These are phyloP conservation scores for Apiotrichum siamense DNA, from an alignment of 1,284 basidiomycete species.

Conservation along the genomic window DNA sequence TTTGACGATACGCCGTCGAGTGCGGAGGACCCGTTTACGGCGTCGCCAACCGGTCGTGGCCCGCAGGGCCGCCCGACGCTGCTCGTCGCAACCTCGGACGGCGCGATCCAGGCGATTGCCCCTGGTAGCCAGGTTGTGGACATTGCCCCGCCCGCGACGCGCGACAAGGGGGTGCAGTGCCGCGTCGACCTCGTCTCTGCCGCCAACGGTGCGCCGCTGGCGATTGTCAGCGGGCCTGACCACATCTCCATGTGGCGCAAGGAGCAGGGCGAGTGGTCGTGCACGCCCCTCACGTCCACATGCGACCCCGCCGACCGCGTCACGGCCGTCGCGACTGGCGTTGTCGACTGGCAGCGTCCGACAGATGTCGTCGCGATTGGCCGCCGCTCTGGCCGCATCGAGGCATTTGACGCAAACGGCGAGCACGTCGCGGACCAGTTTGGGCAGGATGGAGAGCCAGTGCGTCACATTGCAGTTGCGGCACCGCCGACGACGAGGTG, in stretches of 20 bases:
- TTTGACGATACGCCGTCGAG: constrained; percentile 7
- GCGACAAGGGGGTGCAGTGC: background rate
- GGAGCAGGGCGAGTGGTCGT: constrained; percentile 14
- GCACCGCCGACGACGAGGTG: constrained; percentile 24
- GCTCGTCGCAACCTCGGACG: constrained; percentile 11
- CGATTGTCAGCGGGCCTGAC: constrained; percentile 1
- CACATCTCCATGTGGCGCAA: constrained; percentile 10
- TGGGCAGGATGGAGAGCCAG: constrained; percentile 6
- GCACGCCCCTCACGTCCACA: constrained; percentile 2
- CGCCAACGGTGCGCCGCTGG: constrained; percentile 1
- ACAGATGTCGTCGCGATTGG: constrained; percentile 26
- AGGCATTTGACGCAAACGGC: constrained; percentile 29
- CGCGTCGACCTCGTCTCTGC: constrained; percentile 10
- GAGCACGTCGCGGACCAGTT: constrained; percentile 4
- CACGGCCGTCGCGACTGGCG: constrained; percentile 8
- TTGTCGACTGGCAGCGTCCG: constrained; percentile 10
- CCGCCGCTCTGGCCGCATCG: constrained; percentile 30
- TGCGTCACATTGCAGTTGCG: constrained; percentile 12
- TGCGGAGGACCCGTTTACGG: constrained; percentile 16
- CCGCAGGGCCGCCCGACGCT: constrained; percentile 7
- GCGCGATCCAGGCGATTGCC: constrained; percentile 9
- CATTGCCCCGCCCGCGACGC: constrained; percentile 2
- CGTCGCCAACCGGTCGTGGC: constrained; percentile 1
- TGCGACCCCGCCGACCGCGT: constrained; percentile 17
- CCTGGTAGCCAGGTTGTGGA: constrained; percentile 6